Evolutionary conservation across 2,329 filamentous ascomycete genomes (phyloP).

Genomic region (Clarireedia monteithiana): DNA sequence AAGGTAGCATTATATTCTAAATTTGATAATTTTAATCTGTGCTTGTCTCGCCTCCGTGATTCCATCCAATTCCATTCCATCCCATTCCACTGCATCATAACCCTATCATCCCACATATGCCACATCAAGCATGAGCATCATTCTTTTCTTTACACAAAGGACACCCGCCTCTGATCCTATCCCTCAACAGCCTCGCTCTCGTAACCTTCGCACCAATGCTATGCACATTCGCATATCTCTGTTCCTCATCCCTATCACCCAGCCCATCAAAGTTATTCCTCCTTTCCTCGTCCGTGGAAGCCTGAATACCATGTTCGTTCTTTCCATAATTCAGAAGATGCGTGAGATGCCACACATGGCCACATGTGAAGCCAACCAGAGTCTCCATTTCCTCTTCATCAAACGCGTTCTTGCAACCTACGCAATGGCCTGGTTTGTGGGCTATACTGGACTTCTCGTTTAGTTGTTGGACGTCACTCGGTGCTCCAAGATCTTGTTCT

Average conservation of each 20-base stretch:
- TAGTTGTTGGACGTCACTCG: conserved; percentile 10
- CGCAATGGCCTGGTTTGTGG: conserved; percentile 48
- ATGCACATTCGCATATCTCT: conserved; percentile 39
- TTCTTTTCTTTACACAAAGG: conserved; percentile 40
- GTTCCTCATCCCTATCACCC: conserved; percentile 39
- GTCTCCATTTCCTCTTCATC: conserved; percentile 59
- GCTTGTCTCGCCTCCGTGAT: background rate
- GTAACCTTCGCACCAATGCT: conserved; percentile 83
- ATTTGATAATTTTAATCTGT: background rate
- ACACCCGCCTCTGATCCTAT: conserved; percentile 60
- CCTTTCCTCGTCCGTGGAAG: conserved; percentile 31
- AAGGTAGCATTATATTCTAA: conserved; percentile 10
- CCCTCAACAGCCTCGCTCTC: conserved; percentile 69
- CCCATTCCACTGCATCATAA: background rate
- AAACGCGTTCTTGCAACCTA: conserved; percentile 48
- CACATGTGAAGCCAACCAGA: conserved; percentile 72
- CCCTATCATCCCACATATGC: background rate
- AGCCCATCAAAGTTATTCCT: conserved; percentile 30
- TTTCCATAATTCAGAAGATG: conserved; percentile 51
- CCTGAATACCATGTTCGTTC: conserved; percentile 29
- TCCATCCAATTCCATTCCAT: background rate
- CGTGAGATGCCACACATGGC: conserved; percentile 71
- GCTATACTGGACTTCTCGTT: conserved; percentile 7
- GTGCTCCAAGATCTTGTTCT: conserved; percentile 28
- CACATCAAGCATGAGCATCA: background rate